Conservation (phyloP, 139 green algal genomes). For the Raphidocelis subcapitata region DNA sequence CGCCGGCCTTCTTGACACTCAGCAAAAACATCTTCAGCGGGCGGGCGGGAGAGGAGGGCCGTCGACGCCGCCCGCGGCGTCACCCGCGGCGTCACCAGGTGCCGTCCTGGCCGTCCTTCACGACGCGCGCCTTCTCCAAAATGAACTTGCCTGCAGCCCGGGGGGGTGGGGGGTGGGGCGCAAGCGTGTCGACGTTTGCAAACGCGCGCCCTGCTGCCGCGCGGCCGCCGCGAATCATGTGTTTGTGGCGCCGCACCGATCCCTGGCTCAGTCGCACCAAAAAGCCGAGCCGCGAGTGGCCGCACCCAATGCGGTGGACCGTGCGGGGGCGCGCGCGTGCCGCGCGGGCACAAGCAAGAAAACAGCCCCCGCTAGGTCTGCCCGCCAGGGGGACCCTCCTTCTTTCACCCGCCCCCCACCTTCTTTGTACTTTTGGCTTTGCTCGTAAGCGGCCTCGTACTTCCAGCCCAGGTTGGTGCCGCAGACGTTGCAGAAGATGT, state of each 20-base stretch:
- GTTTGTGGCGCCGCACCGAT: background rate
- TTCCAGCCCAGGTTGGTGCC: constrained; percentile 89
- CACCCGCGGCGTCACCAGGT: too few species aligned
- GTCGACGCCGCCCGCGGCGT: too few species aligned
- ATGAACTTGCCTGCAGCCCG: constrained; percentile 80
- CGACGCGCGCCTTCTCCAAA: constrained; percentile 83
- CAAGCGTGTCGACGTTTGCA: background rate
- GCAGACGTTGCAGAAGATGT: constrained; percentile 88
- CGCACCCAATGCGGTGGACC: too few species aligned
- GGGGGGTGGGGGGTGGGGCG: background rate
- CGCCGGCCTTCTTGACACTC: too few species aligned
- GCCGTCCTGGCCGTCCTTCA: constrained; percentile 67
- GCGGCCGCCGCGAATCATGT: background rate
- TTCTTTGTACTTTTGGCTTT: constrained; percentile 93
- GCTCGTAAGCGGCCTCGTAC: constrained; percentile 84
- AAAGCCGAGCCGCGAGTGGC: background rate
- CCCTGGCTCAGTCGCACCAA: background rate
- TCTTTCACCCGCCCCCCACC: too few species aligned
- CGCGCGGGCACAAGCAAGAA: too few species aligned
- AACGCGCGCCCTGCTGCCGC: background rate
- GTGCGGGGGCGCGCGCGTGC: too few species aligned
- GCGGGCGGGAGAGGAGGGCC: too few species aligned
- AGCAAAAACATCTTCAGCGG: too few species aligned
- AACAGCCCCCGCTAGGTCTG: too few species aligned
- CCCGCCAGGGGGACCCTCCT: too few species aligned